Evolutionary conservation across 768 basidiomycete species (phyloP), one percentile per base, ranked within the genome.

Genomic region (Tephrocybe sp.): DNA sequence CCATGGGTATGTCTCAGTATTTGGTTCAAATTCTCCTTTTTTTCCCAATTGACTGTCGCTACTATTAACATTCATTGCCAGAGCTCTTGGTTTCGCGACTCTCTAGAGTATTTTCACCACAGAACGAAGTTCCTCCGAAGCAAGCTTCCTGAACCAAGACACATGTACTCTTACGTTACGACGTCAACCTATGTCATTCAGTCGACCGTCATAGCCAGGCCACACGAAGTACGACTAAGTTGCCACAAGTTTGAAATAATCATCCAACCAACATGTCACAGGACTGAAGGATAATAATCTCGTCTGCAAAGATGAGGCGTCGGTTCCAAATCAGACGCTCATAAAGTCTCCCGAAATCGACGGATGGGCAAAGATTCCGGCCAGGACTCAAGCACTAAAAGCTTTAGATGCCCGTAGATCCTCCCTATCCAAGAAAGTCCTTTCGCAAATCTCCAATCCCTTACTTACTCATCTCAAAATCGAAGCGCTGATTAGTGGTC

Each of bases 231-330:
- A n/a, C 11, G 44, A 19, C 19, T 2, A n/a, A 45, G 31, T 32
- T 45, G 6, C 2, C 14, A 14, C 11, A 16, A 10, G 23, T 42
- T 10, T 43, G 14, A 10, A 43, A 6, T n/a, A 10, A 26, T 26
- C 26, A 26, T 26, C 26, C 1, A n/a, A 31, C n/a, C 30, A 17
- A 10, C n/a, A n/a, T n/a, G 19, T 17, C 2, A 9, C 1, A 6
- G 23, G 16, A 14, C 13, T n/a, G n/a, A n/a, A n/a, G n/a, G n/a
- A 36, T 34, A 47, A 8, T 12, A 5, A 30, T 22, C 34, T 26
- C 35, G 10, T 26, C 3, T 17, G 7, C 5, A 14, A 10, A 7
- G 16, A 10, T n/a, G 87, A 12, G 89, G 90, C 17, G 72, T 71
- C 1, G 87, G n/a, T n/a, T n/a, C n/a, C n/a, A n/a, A n/a, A n/a